These are phyloP conservation scores for Panaeolus cyanescens DNA, from an alignment of 768 basidiomycete species.

Conservation along the genomic window DNA sequence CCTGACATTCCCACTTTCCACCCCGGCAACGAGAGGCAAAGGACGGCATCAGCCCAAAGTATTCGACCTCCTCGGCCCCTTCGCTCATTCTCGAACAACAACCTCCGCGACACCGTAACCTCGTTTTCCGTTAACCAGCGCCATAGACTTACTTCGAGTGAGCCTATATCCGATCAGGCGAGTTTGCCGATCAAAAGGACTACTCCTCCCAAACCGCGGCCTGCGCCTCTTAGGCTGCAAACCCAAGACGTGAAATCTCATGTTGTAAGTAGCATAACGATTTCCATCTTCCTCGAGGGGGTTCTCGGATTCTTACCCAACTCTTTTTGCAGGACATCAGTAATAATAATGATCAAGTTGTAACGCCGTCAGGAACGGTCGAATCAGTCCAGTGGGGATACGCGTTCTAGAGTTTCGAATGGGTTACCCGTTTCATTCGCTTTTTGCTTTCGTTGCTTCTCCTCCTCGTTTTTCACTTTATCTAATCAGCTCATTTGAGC, in stretches of 20 bases:
- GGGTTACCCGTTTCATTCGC: neutral
- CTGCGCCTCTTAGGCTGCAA: slow-evolving; percentile 1
- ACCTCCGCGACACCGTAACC: slow-evolving; percentile 17
- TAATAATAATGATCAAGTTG: neutral
- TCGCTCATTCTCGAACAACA: slow-evolving; percentile 13
- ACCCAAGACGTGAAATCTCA: slow-evolving; percentile 2
- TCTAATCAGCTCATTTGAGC: neutral
- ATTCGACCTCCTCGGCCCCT: neutral
- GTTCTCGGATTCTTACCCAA: neutral
- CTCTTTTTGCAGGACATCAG: slow-evolving; percentile 8
- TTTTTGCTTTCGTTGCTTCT: neutral
- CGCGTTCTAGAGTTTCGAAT: slow-evolving; percentile 33
- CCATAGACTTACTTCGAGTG: slow-evolving; percentile 28
- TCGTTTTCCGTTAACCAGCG: slow-evolving; percentile 17
- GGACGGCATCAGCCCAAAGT: slow-evolving; percentile 12
- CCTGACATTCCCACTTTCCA: slow-evolving; percentile 30
- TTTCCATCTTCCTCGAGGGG: neutral
- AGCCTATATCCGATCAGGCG: slow-evolving; percentile 25
- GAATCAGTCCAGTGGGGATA: slow-evolving; percentile 43
- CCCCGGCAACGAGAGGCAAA: slow-evolving; percentile 5
- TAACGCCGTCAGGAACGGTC: slow-evolving; percentile 14
- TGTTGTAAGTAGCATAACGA: neutral
- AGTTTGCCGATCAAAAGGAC: slow-evolving; percentile 20
- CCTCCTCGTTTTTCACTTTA: neutral
- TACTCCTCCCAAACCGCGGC: slow-evolving; percentile 15